Conservation (phyloP, 2,329 filamentous ascomycete genomes). For the Trichophyton simii region DNA sequence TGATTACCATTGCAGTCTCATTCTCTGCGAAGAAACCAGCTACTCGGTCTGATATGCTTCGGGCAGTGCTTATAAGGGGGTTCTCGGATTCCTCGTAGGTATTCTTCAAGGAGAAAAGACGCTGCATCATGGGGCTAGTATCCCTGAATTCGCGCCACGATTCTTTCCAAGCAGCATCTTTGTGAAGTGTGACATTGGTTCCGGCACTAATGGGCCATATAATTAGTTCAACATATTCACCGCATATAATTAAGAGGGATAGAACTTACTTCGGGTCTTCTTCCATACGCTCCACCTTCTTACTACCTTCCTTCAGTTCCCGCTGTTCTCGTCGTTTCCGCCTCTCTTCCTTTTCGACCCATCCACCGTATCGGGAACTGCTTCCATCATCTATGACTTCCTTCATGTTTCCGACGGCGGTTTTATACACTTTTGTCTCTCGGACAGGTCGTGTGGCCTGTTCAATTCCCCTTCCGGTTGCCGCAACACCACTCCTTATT, state of each 20-base stretch:
- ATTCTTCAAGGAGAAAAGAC: slow-evolving; percentile 71
- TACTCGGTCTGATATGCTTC: slow-evolving; percentile 84
- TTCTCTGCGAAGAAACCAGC: slow-evolving; percentile 97
- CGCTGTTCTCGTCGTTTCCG: slow-evolving; percentile 62
- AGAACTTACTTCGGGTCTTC: slow-evolving; percentile 73
- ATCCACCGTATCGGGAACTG: slow-evolving; percentile 89
- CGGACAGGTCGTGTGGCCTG: slow-evolving; percentile 90
- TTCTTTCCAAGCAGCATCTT: slow-evolving; percentile 95
- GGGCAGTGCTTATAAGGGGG: slow-evolving; percentile 79
- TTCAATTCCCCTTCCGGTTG: slow-evolving; percentile 75
- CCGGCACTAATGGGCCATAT: slow-evolving; percentile 53
- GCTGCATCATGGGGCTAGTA: slow-evolving; percentile 74
- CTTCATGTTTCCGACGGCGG: slow-evolving; percentile 56
- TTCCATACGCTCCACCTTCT: slow-evolving; percentile 48
- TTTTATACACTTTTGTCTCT: slow-evolving; percentile 87
- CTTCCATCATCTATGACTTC: slow-evolving; percentile 94
- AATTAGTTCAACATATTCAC: slow-evolving; percentile 21
- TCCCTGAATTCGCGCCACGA: slow-evolving; percentile 96
- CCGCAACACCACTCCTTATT: slow-evolving; percentile 70
- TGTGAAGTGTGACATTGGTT: slow-evolving; percentile 88
- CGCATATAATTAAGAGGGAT: slow-evolving; percentile 14
- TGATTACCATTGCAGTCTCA: slow-evolving; percentile 93
- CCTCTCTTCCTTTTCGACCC: slow-evolving; percentile 92
- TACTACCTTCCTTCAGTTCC: slow-evolving; percentile 41
- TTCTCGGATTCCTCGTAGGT: slow-evolving; percentile 96